Conservation (phyloP, 495 filamentous ascomycete genomes). For the Daldinia decipiens region DNA sequence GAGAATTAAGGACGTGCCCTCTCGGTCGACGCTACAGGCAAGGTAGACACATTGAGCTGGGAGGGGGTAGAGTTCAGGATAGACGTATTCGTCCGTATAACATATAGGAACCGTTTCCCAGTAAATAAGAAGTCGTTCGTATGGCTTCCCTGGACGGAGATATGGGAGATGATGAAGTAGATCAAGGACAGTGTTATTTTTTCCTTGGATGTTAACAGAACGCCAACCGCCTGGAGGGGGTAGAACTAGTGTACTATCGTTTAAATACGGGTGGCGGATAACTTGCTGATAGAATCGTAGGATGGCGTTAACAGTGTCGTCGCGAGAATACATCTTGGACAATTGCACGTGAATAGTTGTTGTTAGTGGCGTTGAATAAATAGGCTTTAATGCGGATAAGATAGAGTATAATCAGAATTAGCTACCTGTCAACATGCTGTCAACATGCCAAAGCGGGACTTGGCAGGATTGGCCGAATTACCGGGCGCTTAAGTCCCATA, state of each 20-base stretch:
- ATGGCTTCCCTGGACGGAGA: background rate
- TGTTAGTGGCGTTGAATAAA: background rate
- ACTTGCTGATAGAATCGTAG: slow-evolving; percentile 19
- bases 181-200: slow-evolving; percentile 19
- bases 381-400: background rate
- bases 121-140: background rate
- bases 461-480: background rate
- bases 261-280: slow-evolving; percentile 25
- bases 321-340: slow-evolving; percentile 23
- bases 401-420: background rate
- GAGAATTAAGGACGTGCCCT: slow-evolving; percentile 24
- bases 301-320: slow-evolving; percentile 10
- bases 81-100: background rate
- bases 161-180: slow-evolving; percentile 30
- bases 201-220: slow-evolving; percentile 10
- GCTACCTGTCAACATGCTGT: background rate
- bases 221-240: slow-evolving; percentile 17
- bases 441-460: background rate
- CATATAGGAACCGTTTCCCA: slow-evolving; percentile 27
- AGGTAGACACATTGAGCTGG: slow-evolving; percentile 23
- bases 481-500: background rate
- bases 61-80: slow-evolving; percentile 12
- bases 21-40: slow-evolving; percentile 12
- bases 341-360: background rate
- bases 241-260: slow-evolving; percentile 5